These are phyloP conservation scores for Stephania yunnanensis DNA, from an alignment of 164 flowering plant genomes.

Conservation along the genomic window DNA sequence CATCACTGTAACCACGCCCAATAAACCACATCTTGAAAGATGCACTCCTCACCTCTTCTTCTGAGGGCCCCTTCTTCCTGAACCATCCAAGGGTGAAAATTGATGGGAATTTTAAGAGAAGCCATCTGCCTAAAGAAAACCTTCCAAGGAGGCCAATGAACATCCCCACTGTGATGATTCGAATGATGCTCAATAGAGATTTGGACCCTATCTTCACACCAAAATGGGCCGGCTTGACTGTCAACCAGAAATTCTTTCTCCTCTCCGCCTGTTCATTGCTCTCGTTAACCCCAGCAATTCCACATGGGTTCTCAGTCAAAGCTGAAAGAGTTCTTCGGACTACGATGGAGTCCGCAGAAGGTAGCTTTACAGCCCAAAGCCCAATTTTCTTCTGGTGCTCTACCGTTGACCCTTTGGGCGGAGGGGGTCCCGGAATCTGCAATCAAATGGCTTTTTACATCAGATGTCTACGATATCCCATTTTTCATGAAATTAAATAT, in stretches of 20 bases:
- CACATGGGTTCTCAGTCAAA: slow-evolving; percentile 42
- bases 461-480: neutral
- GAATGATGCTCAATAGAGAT: slow-evolving; percentile 42
- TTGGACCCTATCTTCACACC: slow-evolving; percentile 73
- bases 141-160: slow-evolving; percentile 53
- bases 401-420: slow-evolving; percentile 52
- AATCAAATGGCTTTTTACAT: slow-evolving; percentile 1
- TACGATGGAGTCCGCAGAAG: slow-evolving; percentile 75
- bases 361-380: slow-evolving; percentile 80
- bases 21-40: slow-evolving; percentile 89
- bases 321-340: slow-evolving; percentile 63
- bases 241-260: slow-evolving; percentile 44
- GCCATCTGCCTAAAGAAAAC: slow-evolving; percentile 63
- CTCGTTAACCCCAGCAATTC: slow-evolving; percentile 69
- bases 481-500: too few relatives aligned
- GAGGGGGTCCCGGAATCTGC: slow-evolving; percentile 84
- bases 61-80: slow-evolving; percentile 77
- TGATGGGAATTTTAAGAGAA: slow-evolving; percentile 73
- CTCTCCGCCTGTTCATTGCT: slow-evolving; percentile 35
- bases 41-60: slow-evolving; percentile 78
- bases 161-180: slow-evolving; percentile 34
- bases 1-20: slow-evolving; percentile 61
- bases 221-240: slow-evolving; percentile 81
- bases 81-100: slow-evolving; percentile 78
- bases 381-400: slow-evolving; percentile 72